Base-by-base conservation (phyloP, 202 grass and related monocot genomes). In the Zoysia matrella region DNA sequence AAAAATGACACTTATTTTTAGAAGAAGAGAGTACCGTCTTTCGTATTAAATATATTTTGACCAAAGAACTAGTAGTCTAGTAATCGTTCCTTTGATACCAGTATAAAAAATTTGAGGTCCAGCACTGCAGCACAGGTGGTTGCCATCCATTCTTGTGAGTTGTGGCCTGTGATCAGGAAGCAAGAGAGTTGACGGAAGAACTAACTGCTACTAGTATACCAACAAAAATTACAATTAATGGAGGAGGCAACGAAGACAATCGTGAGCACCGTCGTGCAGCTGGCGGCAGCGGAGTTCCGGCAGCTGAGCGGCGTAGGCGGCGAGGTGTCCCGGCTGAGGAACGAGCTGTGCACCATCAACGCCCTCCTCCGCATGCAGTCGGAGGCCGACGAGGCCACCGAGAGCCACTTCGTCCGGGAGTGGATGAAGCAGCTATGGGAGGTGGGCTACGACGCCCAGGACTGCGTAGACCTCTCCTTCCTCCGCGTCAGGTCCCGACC, bases 321-420 rank as follows among this genome's bases (percentile, higher is more conserved):
- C 69, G 49, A 72, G 69, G 48, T 72, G 0, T 48, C 48, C 2
- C 49, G 4, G 9, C 69, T 72, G 48, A 53, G 69, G 69, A 39
- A 72, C 22, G 22, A 72, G 69, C 49, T 72, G 69, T 16, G 11
- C 69, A 72, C 69, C 69, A 53, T 72, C 4, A 72, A 72, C 49
- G 69, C 69, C 5, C 69, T 72, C 49, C 69, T 72, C 22, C 69
- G 69, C 69, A 52, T 71, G 69, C 22, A 40, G 8, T 52, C 22
- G 0, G 69, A 71, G 8, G 69, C 10, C 9, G 69, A 52, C 8
- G 15, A 36, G 68, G 47, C 0, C 0, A 9, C 11, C 5, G 48
- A 52, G 48, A 5, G 8, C 69, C 69, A 72, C 16, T 49, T 70
- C 67, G 8, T 70, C 16, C 46, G 47, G 47, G 47, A 70, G 67